Conservation (phyloP, 164 flowering plant genomes). For the Dillenia turbinata region DNA sequence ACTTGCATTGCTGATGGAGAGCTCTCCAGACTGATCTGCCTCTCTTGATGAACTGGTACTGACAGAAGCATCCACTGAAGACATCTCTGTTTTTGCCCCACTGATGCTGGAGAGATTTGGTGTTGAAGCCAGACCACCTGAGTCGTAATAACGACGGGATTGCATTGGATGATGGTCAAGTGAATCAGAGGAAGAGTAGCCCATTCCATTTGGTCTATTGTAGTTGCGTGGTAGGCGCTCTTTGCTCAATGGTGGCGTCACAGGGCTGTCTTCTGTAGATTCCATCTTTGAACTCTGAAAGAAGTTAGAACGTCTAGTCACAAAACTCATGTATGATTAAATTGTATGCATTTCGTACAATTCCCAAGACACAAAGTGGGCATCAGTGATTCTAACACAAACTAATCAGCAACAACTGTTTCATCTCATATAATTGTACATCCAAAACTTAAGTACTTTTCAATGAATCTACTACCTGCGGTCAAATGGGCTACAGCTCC, state of each 20-base stretch:
- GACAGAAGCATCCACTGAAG: conserved; percentile 72
- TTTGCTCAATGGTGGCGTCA: conserved; percentile 75
- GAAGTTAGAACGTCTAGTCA: not conserved
- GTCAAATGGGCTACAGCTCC: too few species aligned
- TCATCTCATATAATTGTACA: not conserved
- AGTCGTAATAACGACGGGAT: conserved; percentile 22
- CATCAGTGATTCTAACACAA: too few species aligned
- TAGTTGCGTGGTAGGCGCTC: conserved; percentile 60
- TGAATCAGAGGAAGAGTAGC: conserved; percentile 82
- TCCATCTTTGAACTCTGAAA: conserved; percentile 66
- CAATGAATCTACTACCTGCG: too few species aligned
- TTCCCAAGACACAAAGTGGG: too few species aligned
- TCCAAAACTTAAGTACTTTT: not conserved
- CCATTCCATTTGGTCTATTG: conserved; percentile 51
- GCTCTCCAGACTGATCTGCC: conserved; percentile 79
- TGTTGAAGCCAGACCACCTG: conserved; percentile 45
- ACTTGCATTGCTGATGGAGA: conserved; percentile 88
- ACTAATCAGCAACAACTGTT: too few species aligned
- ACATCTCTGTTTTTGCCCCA: conserved; percentile 52
- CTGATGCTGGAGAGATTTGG: conserved; percentile 58
- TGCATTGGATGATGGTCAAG: conserved; percentile 62
- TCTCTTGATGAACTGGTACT: conserved; percentile 82
- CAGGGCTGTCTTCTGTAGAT: conserved; percentile 68
- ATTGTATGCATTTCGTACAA: too few species aligned
- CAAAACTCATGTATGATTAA: too few species aligned